Evolutionary conservation across 2,329 filamentous ascomycete species (phyloP).

Genomic region (Alternaria atra): DNA sequence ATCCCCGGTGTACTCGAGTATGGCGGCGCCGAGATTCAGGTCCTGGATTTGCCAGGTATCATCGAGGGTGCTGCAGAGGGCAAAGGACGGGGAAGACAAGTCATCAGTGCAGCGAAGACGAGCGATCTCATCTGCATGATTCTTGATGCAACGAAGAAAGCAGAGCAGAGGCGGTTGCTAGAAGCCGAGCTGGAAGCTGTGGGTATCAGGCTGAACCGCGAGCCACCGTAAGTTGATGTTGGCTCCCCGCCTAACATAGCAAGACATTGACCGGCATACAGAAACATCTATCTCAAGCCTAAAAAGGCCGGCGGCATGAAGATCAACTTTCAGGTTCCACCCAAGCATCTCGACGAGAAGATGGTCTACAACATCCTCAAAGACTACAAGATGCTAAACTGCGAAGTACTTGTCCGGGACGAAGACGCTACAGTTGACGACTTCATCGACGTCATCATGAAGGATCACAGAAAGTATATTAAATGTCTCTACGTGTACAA

Average conservation of each 20-base stretch:
- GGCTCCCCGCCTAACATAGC: background rate
- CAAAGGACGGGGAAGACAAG: slow-evolving; percentile 93
- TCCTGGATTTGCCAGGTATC: slow-evolving; percentile 96
- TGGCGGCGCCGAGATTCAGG: slow-evolving; percentile 96
- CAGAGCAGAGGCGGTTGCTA: slow-evolving; percentile 87
- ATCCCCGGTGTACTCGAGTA: slow-evolving; percentile 98
- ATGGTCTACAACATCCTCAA: slow-evolving; percentile 97
- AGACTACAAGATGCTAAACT: slow-evolving; percentile 99
- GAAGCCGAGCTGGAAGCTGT: slow-evolving; percentile 95
- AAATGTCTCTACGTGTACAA: slow-evolving; percentile 96
- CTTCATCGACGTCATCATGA: slow-evolving; percentile 99
- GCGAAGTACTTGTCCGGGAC: slow-evolving; percentile 92
- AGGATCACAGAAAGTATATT: slow-evolving; percentile 98
- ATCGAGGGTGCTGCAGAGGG: slow-evolving; percentile 97
- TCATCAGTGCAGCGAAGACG: slow-evolving; percentile 97
- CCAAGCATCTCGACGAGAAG: slow-evolving; percentile 93
- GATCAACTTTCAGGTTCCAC: slow-evolving; percentile 90
- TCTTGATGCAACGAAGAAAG: slow-evolving; percentile 93
- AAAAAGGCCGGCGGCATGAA: slow-evolving; percentile 99
- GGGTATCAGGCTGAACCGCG: slow-evolving; percentile 89
- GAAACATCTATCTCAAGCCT: slow-evolving; percentile 94
- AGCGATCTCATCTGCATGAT: slow-evolving; percentile 98
- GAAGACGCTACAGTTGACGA: slow-evolving; percentile 95
- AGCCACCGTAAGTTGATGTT: slow-evolving; percentile 72
- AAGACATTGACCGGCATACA: slow-evolving; percentile 47